These are phyloP conservation scores for Ogataea sp. DNA, from an alignment of 805 yeast species.

Conservation along the genomic window DNA sequence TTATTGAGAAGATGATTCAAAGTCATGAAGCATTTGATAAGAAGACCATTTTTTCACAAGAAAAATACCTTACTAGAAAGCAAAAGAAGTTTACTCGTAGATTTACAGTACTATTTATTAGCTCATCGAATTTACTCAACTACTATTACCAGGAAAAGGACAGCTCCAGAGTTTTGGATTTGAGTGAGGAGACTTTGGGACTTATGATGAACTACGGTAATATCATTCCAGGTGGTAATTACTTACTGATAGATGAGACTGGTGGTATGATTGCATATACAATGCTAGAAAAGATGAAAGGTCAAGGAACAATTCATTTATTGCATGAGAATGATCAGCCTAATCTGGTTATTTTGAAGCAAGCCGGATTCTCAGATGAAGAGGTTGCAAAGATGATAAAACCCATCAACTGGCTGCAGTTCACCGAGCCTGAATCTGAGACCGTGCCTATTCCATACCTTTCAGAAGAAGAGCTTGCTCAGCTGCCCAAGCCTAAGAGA, in stretches of 20 bases:
- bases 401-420: constrained; percentile 70
- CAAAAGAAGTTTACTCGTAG: constrained; percentile 84
- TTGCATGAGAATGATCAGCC: constrained; percentile 93
- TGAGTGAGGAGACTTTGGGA: constrained; percentile 82
- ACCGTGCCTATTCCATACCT: constrained; percentile 34
- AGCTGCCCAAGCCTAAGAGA: constrained; percentile 50
- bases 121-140: constrained; percentile 62
- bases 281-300: constrained; percentile 85
- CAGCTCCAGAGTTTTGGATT: constrained; percentile 58
- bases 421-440: constrained; percentile 67
- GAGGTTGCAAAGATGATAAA: constrained; percentile 48
- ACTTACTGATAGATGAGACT: constrained; percentile 87
- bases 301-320: constrained; percentile 58
- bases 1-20: constrained; percentile 74
- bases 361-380: constrained; percentile 54
- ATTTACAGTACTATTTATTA: constrained; percentile 73
- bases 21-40: constrained; percentile 82
- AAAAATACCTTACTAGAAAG: constrained; percentile 84
- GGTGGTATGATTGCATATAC: constrained; percentile 85
- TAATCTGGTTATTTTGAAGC: constrained; percentile 61
- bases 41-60: constrained; percentile 85
- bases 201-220: constrained; percentile 71
- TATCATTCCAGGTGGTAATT: constrained; percentile 83
- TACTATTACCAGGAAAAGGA: constrained; percentile 69
- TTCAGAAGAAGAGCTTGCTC: constrained; percentile 43